Percentiles rank a stretch among this genome's conserved stretches.
These are phyloP conservation scores for Cercospora beticola DNA, from an alignment of 2,329 filamentous ascomycete species.

Conservation along the genomic window DNA sequence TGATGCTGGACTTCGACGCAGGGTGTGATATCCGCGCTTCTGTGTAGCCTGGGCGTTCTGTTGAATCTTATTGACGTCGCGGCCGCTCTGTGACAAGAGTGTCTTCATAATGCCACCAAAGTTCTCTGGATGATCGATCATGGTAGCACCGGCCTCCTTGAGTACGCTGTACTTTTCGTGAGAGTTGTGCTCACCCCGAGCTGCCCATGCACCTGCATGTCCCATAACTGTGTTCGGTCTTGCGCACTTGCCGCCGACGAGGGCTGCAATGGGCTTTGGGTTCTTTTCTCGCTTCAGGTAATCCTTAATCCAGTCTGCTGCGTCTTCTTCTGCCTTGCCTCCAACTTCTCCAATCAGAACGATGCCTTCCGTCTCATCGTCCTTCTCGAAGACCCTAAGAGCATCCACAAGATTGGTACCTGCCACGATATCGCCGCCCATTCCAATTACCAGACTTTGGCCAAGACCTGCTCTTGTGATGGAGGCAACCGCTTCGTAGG, in stretches of 20 bases:
- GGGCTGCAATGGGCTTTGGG: conserved; percentile 73
- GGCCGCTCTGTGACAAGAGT: conserved; percentile 52
- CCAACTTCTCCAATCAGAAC: conserved; percentile 73
- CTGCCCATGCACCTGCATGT: conserved; percentile 72
- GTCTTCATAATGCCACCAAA: conserved; percentile 68
- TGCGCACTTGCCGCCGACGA: conserved; percentile 67
- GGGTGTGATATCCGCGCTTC: conserved; percentile 51
- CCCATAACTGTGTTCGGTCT: conserved; percentile 69
- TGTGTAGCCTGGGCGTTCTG: conserved; percentile 41
- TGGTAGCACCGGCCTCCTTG: conserved; percentile 63
- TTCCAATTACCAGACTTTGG: conserved; percentile 73
- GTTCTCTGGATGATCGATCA: conserved; percentile 74
- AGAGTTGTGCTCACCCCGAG: conserved; percentile 64
- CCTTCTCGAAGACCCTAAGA: conserved; percentile 63
- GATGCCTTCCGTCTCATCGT: conserved; percentile 68
- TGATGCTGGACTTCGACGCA: conserved; percentile 21
- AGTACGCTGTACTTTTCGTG: conserved; percentile 66
- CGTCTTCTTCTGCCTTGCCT: conserved; percentile 67
- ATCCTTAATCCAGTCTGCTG: conserved; percentile 69
- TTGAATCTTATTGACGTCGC: conserved; percentile 43
- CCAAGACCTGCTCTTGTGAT: conserved; percentile 72
- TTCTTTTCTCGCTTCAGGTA: conserved; percentile 59
- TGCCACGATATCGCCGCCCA: conserved; percentile 72
- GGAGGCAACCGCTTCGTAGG: conserved; percentile 75
- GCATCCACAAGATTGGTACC: conserved; percentile 75